phyloP scores from a whole-genome alignment of 1,284 basidiomycete genomes.

The Trametes pubescens region DNA sequence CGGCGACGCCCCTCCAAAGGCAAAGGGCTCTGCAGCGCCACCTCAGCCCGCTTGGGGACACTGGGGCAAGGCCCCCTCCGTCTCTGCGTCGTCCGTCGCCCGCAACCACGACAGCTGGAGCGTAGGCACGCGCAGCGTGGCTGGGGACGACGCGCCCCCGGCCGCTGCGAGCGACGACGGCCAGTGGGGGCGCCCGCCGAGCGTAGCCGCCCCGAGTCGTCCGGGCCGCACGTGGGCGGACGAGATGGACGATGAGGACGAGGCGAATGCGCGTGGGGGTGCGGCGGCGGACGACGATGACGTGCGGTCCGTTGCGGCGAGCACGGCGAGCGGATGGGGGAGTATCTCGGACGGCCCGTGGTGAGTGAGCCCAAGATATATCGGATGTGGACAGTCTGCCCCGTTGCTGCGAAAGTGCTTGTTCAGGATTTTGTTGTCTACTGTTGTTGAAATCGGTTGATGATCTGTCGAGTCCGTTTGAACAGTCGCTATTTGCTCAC shows the following conservation, averaged over 20 bases:
- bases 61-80: conserved; percentile 27
- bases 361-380: conserved; percentile 9
- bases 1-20: background rate
- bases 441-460: too few species aligned
- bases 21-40: background rate
- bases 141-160: conserved; percentile 14
- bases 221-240: conserved; percentile 26
- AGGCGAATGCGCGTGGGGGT: background rate
- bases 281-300: conserved; percentile 14
- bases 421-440: too few species aligned
- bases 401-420: too few species aligned
- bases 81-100: conserved; percentile 23
- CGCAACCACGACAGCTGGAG: conserved; percentile 32
- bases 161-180: conserved; percentile 15
- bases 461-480: too few species aligned
- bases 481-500: too few species aligned
- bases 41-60: background rate
- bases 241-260: conserved; percentile 25
- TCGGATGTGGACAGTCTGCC: too few species aligned
- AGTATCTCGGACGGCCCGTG: conserved; percentile 32
- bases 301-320: conserved; percentile 26
- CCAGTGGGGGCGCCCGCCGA: conserved; percentile 24
- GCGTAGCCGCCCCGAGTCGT: background rate
- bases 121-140: conserved; percentile 15
- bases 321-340: conserved; percentile 32